Base-by-base conservation (phyloP, 345 rosid species). In the Clarkia xantiana region DNA sequence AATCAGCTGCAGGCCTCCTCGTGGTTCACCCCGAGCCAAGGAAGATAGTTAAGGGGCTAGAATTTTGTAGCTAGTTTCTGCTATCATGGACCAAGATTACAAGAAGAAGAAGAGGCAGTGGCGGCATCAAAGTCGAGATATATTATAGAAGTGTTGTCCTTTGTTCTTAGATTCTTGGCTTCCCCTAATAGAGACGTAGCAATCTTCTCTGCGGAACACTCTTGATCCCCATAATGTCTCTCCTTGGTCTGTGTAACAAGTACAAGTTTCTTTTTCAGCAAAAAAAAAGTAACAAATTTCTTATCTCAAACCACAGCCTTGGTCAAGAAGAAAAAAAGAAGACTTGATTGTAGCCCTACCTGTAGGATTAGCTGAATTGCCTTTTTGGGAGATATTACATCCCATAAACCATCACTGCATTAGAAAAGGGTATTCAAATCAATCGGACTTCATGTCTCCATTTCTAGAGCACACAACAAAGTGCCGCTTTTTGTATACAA, bases 401-500 rank as follows among this genome's bases (percentile, higher is more conserved):
- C 99, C 99, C 99, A 87, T 50, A 93, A 70, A 34, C 99, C 95
- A 55, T 87, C 97, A 58, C 99, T 87, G 78, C 11, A 41, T 12
- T 15, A 0, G 49, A 49, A 25, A 62, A 49, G 46, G n/a, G 36
- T 12, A 29, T 5, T 29, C 36, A 29, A 2, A 23, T 29, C 7
- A n/a, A n/a, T n/a, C n/a, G n/a, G n/a, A n/a, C n/a, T n/a, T n/a
- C n/a, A n/a, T n/a, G n/a, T n/a, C n/a, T n/a, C n/a, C n/a, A n/a
- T n/a, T n/a, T n/a, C n/a, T n/a, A n/a, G n/a, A n/a, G n/a, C n/a
- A n/a, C n/a, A n/a, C n/a, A n/a, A n/a, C n/a, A n/a, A n/a, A n/a
- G n/a, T n/a, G n/a, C n/a, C n/a, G n/a, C n/a, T n/a, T n/a, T n/a
- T n/a, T n/a, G n/a, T n/a, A n/a, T n/a, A n/a, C n/a, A n/a, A n/a